Percentiles rank a stretch among this genome's conserved stretches.
Evolutionary conservation across 2,329 filamentous ascomycete species (phyloP).

Genomic region (Neoarthrinium moseri): DNA sequence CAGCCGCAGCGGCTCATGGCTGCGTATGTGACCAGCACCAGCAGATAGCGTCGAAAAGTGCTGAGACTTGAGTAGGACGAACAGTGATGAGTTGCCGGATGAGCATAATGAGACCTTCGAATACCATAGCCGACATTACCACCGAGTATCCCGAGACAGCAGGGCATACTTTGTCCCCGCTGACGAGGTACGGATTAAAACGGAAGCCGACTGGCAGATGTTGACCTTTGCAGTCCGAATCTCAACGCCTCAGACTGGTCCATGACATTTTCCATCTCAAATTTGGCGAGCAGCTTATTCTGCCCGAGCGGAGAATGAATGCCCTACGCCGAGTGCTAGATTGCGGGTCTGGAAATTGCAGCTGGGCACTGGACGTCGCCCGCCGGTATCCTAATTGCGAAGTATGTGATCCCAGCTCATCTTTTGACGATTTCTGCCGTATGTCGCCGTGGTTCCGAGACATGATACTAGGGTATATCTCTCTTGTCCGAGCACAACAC

Average conservation of each 20-base stretch:
- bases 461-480: neutral
- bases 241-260: conserved; percentile 61
- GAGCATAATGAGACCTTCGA: conserved; percentile 57
- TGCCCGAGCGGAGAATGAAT: conserved; percentile 57
- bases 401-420: conserved; percentile 37
- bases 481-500: too few relatives aligned
- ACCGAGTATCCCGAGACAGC: conserved; percentile 65
- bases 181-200: conserved; percentile 60
- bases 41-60: too few relatives aligned
- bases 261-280: conserved; percentile 61
- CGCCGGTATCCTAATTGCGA: conserved; percentile 62
- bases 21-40: too few relatives aligned
- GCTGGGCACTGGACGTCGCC: conserved; percentile 69
- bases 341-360: conserved; percentile 67
- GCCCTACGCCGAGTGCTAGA: conserved; percentile 63
- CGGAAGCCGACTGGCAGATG: neutral
- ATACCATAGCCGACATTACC: conserved; percentile 64
- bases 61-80: conserved; percentile 33
- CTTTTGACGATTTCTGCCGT: too few relatives aligned
- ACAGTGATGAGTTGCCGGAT: conserved; percentile 45
- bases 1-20: too few relatives aligned
- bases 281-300: conserved; percentile 67
- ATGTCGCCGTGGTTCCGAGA: too few relatives aligned
- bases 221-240: conserved; percentile 55
- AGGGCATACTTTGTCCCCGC: conserved; percentile 66